A percentile compares a stretch with the other conserved stretches of the same genome.
Conservation (phyloP, 805 yeast genomes). For the Spathaspora hagerdaliae region DNA sequence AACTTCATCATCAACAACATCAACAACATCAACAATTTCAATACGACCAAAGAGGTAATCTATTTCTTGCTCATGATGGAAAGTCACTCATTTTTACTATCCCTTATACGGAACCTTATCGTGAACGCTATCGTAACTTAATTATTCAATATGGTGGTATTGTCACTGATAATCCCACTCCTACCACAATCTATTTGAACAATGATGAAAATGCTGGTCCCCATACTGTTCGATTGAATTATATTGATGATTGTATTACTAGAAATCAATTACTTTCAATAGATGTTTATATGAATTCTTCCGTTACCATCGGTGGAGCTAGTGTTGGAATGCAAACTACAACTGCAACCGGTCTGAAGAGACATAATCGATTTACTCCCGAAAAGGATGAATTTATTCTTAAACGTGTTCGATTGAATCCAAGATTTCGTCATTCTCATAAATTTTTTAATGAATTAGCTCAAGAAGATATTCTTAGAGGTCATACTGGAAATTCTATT, state of each 20-base stretch:
- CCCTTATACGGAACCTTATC: slow-evolving; percentile 12
- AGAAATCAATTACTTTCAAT: slow-evolving; percentile 7
- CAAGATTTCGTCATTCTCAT: slow-evolving; percentile 67
- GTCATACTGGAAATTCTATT: slow-evolving; percentile 75
- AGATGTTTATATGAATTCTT: not conserved
- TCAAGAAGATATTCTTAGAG: slow-evolving; percentile 41
- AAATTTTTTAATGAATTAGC: slow-evolving; percentile 63
- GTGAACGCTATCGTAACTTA: slow-evolving; percentile 7
- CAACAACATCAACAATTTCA: not conserved
- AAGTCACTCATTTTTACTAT: slow-evolving; percentile 11
- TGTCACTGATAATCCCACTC: slow-evolving; percentile 10
- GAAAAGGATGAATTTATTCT: slow-evolving; percentile 65
- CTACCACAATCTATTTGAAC: slow-evolving; percentile 3
- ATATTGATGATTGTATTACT: slow-evolving; percentile 13
- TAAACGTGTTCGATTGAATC: slow-evolving; percentile 65
- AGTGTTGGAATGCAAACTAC: not conserved
- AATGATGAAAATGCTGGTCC: slow-evolving; percentile 2
- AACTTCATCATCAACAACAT: not conserved
- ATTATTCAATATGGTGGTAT: slow-evolving; percentile 19
- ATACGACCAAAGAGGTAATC: not conserved
- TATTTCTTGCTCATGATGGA: slow-evolving; percentile 8
- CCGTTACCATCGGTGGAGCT: slow-evolving; percentile 2
- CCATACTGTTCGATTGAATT: slow-evolving; percentile 4
- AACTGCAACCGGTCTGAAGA: slow-evolving; percentile 3
- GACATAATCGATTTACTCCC: slow-evolving; percentile 41